Base-by-base conservation (phyloP, 352 stramenopile genomes). In the Blastocystis sp. region DNA sequence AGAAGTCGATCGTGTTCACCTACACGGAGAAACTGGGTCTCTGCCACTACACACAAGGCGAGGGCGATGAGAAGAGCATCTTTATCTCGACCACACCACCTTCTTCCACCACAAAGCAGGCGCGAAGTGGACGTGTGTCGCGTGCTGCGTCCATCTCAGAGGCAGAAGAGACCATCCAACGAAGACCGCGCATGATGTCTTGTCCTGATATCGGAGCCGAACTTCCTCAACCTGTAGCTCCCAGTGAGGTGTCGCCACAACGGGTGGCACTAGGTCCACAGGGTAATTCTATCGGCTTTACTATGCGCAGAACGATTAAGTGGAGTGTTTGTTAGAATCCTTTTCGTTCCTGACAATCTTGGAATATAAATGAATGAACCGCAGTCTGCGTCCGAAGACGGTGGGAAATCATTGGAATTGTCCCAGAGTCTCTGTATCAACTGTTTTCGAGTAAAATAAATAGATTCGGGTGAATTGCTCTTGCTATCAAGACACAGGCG, bases 1-100 rank as follows among this genome's bases (percentile, higher is more conserved):
- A 85, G 26, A 85, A 85, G 73, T 85, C 73, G 18, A 85, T 85
- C 50, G 73, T 85, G 73, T 85, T 66, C 73, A 85, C 73, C 18
- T 85, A 85, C 50, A 47, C 73, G 39, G 73, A 85, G 73, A 85
- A 85, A 55, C 55, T 85, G 73, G 53, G 73, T 69, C 39, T 85
- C 20, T 85, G 73, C 50, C 73, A 85, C 50, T 85, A 69, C 73
- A 85, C 73, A 43, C 43, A 66, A 26, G 73, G 55, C 4, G 43
- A 69, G 47, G 73, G 73, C 4, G 73, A 85, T 13, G 63, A 26
- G 47, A 85, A 85, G 50, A 64, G 41, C 45, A 85, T 85, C 16
- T 43, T 85, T 0, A 47, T 85, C 34, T 64, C 73, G 9, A 65
- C 53, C 50, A 85, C 73, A 9, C 73, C 73, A 16, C 73, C 73